Evolutionary conservation across 495 filamentous ascomycete species (phyloP).

Genomic region (Tuber calosporum): DNA sequence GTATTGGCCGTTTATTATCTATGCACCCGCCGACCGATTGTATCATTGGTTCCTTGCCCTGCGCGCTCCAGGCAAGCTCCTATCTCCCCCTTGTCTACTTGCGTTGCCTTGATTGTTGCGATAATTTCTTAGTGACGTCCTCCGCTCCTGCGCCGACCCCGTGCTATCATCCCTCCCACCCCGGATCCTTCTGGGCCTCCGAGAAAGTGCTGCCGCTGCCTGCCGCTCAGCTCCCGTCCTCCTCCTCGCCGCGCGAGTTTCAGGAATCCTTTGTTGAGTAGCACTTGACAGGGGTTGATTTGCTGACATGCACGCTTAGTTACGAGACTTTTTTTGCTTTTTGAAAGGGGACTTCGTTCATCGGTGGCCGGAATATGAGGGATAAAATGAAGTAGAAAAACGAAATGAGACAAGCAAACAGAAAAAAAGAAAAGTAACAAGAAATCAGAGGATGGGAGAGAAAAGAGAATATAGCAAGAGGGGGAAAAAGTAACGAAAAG

Average conservation of each 20-base stretch:
- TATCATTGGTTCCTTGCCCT: neutral
- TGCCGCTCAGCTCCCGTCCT: neutral
- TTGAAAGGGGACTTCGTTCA: neutral
- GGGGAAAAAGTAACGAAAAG: slow-evolving; percentile 4
- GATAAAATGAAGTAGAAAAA: neutral
- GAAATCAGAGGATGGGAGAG: slow-evolving; percentile 3
- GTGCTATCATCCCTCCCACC: neutral
- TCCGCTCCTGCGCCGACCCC: neutral
- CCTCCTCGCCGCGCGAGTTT: slow-evolving; percentile 12
- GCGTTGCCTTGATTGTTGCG: slow-evolving; percentile 5
- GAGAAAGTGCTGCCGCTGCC: neutral
- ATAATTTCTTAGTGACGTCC: slow-evolving; percentile 1
- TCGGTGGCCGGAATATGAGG: neutral
- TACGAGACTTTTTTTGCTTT: slow-evolving; percentile 15
- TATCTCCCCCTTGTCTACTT: neutral
- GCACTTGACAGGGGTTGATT: slow-evolving; percentile 14
- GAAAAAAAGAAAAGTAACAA: slow-evolving; percentile 6
- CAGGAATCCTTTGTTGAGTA: slow-evolving; percentile 14
- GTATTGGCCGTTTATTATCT: neutral
- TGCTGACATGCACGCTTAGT: slow-evolving; percentile 23
- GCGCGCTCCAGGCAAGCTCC: neutral
- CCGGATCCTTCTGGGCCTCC: neutral
- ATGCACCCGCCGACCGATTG: neutral
- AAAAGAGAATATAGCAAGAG: slow-evolving; percentile 7
- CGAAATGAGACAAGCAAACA: neutral